phyloP scores from a whole-genome alignment of 2,329 filamentous ascomycete genomes.

The Fusarium algeriense region DNA sequence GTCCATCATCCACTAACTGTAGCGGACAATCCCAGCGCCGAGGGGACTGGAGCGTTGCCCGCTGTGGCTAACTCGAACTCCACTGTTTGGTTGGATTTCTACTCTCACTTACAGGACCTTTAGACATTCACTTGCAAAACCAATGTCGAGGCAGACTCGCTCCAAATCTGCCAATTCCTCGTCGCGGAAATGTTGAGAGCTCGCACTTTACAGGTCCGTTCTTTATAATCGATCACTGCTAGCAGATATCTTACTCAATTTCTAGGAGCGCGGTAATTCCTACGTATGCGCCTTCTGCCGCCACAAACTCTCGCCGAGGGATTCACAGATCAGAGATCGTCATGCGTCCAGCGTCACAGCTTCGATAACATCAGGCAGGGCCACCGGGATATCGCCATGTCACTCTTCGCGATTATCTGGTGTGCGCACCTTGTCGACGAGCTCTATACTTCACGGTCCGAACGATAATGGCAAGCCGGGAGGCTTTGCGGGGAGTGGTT shows the following conservation, averaged over 20 bases:
- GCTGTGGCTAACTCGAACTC: constrained; percentile 40
- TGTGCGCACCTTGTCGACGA: constrained; percentile 48
- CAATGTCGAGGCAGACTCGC: constrained; percentile 40
- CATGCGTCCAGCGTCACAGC: constrained; percentile 20
- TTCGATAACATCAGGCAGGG: constrained; percentile 18
- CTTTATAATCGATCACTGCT: not conserved
- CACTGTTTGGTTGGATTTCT: constrained; percentile 26
- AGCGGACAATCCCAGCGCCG: constrained; percentile 44
- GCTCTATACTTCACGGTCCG: constrained; percentile 35
- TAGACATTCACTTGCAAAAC: constrained; percentile 26
- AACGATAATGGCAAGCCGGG: constrained; percentile 36
- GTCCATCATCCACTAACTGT: constrained; percentile 8
- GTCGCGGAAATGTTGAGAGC: constrained; percentile 58
- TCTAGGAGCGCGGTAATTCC: constrained; percentile 53
- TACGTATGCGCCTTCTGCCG: constrained; percentile 59
- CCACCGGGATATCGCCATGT: constrained; percentile 5
- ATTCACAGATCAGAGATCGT: constrained; percentile 32
- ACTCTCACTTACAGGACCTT: constrained; percentile 18
- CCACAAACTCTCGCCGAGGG: constrained; percentile 46
- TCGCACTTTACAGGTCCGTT: constrained; percentile 55
- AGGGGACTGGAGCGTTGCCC: not conserved
- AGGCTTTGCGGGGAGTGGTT: constrained; percentile 44
- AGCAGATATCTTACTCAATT: constrained; percentile 18
- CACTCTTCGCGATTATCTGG: constrained; percentile 7
- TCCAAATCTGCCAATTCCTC: constrained; percentile 36